Evolutionary conservation across 1,139 yeast genomes (phyloP), one percentile per base, ranked within the genome.

Genomic region (Pneumocystis canis): DNA sequence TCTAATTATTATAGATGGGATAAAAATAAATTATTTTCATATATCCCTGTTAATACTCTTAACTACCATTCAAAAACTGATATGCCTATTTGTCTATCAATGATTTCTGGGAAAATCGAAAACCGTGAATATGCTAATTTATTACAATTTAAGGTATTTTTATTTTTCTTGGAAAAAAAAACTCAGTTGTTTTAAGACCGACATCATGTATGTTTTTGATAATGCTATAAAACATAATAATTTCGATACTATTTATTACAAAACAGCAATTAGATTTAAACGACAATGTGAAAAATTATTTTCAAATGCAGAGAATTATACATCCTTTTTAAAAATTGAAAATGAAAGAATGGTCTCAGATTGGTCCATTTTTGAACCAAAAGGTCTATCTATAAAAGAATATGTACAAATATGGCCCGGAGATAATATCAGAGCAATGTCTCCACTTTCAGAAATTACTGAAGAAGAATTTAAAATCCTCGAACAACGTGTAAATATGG

Each of bases 311-410:
- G 54, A 47, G 25, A 47, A 47, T 28, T 20, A 18, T 6, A 47
- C 30, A 18, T 47, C 54, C 30, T 47, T 47, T 25, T 47, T 47
- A 9, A 47, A 47, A 47, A 47, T 25, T 25, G 54, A 47, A 39
- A 64, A 58, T n/a, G 59, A 63, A 31, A 65, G 56, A 53, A 58
- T 53, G 32, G 53, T 40, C n/a, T 58, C 56, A 16, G 28, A 65
- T 40, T 47, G 54, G 54, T 47, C 54, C 25, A 57, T 57, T 57
- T 57, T 37, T 57, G 59, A 35, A 14, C 40, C 47, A 20, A 57
- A 30, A 28, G 59, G 59, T 2, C 14, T 57, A 11, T 57, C 59
- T 37, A 57, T 57, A 39, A 57, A 37, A 25, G 59, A 57, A 28
- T 35, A 57, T 11, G 18, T 20, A 4, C 54, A 47, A 25, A 11